Evolutionary conservation across 768 basidiomycete species (phyloP).

Genomic region (Kwoniella mangroviensis): DNA sequence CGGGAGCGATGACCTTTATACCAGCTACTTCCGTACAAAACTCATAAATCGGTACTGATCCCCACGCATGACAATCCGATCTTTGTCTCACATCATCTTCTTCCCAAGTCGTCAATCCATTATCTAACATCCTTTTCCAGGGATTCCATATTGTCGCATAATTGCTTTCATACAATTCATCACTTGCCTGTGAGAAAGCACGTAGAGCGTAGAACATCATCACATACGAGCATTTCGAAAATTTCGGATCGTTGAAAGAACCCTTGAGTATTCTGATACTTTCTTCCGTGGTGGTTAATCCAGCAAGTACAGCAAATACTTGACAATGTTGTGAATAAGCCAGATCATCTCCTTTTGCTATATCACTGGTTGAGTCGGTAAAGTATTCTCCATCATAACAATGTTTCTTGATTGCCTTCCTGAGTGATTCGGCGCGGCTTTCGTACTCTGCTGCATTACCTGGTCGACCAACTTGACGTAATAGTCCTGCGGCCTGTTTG

Average conservation of each 20-base stretch:
- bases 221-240: constrained; percentile 37
- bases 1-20: constrained; percentile 27
- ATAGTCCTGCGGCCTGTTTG: constrained; percentile 15
- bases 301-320: constrained; percentile 27
- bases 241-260: constrained; percentile 6
- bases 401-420: constrained; percentile 25
- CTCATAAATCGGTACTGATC: constrained; percentile 37
- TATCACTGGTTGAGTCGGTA: constrained; percentile 24
- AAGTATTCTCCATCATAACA: constrained; percentile 31
- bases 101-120: constrained; percentile 42
- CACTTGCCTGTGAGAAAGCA: constrained; percentile 32
- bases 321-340: constrained; percentile 33
- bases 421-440: constrained; percentile 7
- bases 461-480: constrained; percentile 24
- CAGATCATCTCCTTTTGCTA: constrained; percentile 5
- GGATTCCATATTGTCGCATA: constrained; percentile 20
- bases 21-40: constrained; percentile 40
- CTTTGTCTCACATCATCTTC: constrained; percentile 41
- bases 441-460: constrained; percentile 26
- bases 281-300: constrained; percentile 9
- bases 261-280: constrained; percentile 7
- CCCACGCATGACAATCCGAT: constrained; percentile 48
- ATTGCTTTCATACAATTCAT: constrained; percentile 28
- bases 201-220: constrained; percentile 46
- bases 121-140: constrained; percentile 36